Conservation (phyloP, 345 rosid genomes). For the Acer negundo region DNA sequence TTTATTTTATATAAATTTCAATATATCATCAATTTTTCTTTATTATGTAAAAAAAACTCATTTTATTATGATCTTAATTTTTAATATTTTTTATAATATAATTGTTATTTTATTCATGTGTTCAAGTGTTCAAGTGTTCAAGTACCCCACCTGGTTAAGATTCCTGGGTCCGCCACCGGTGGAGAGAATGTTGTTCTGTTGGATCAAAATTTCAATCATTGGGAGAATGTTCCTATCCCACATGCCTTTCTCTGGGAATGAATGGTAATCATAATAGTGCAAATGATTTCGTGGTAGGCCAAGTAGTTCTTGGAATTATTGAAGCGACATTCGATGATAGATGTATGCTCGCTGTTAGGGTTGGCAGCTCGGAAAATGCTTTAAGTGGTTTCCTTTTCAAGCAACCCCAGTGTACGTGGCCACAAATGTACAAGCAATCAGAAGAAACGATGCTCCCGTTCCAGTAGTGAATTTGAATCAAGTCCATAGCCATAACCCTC, state of each 20-base stretch:
- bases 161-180: too few relatives aligned
- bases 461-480: constrained; percentile 43
- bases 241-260: constrained; percentile 32
- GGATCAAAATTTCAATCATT: constrained; percentile 26
- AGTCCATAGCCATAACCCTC: constrained; percentile 22
- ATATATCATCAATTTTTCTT: too few relatives aligned
- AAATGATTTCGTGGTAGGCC: constrained; percentile 60
- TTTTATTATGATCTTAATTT: too few relatives aligned
- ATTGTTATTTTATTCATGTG: too few relatives aligned
- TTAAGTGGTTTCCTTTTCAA: constrained; percentile 81
- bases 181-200: constrained; percentile 23
- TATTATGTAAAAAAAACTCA: too few relatives aligned
- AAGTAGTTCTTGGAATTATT: constrained; percentile 62
- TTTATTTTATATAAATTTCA: too few relatives aligned
- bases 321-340: constrained; percentile 79
- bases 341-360: constrained; percentile 67
- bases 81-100: too few relatives aligned
- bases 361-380: constrained; percentile 54
- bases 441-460: constrained; percentile 55
- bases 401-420: constrained; percentile 49
- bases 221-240: constrained; percentile 36
- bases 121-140: too few relatives aligned
- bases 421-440: constrained; percentile 54
- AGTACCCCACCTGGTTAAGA: too few relatives aligned
- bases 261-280: constrained; percentile 36